Evolutionary conservation across 345 rosid species (phyloP).

Genomic region (Lumnitzera littorea): DNA sequence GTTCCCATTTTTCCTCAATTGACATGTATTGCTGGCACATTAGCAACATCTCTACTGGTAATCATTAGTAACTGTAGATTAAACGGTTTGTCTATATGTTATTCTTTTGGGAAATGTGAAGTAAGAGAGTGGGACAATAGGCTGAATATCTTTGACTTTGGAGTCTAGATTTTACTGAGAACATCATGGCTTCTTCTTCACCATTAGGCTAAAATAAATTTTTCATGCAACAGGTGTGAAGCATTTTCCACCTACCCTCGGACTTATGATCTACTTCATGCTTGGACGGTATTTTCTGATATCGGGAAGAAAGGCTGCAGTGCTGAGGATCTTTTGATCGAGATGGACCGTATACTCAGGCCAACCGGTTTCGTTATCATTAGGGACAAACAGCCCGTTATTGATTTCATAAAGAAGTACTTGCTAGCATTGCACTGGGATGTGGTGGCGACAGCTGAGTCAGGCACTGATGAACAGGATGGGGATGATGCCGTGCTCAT

Average conservation of each 20-base stretch:
- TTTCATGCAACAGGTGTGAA: slow-evolving; percentile 59
- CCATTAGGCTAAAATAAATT: no score
- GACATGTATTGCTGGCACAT: no score
- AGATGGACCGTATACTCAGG: slow-evolving; percentile 93
- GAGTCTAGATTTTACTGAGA: no score
- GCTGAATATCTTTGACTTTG: no score
- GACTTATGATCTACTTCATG: slow-evolving; percentile 84
- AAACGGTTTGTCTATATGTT: no score
- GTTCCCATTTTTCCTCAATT: no score
- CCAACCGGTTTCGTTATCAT: slow-evolving; percentile 75
- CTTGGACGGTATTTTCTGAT: slow-evolving; percentile 64
- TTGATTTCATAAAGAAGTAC: slow-evolving; percentile 64
- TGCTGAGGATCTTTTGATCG: slow-evolving; percentile 65
- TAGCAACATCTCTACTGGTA: no score
- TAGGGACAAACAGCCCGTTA: slow-evolving; percentile 54
- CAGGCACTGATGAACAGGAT: slow-evolving; percentile 46
- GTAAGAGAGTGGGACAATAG: no score
- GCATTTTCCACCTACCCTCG: slow-evolving; percentile 88
- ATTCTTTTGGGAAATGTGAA: no score
- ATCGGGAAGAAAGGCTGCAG: slow-evolving; percentile 71
- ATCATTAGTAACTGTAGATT: no score
- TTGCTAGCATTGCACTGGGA: slow-evolving; percentile 80
- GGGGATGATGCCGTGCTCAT: slow-evolving; percentile 47
- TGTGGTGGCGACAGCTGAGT: slow-evolving; percentile 42
- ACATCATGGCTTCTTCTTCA: no score